These are phyloP conservation scores for Eremothecium coryli DNA, from an alignment of 1,139 yeast species.

Conservation along the genomic window DNA sequence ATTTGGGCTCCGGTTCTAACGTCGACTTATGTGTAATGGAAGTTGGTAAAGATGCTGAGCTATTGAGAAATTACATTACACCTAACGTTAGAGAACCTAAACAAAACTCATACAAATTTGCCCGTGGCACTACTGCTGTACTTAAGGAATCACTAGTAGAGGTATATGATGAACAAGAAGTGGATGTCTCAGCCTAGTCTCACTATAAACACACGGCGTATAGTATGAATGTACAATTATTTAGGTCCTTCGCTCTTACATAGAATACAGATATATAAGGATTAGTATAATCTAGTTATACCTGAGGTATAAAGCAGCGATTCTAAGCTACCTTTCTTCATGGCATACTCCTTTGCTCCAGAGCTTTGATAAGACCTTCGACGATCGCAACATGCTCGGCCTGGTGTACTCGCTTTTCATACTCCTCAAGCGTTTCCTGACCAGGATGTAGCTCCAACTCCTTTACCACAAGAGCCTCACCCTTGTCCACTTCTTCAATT, in stretches of 20 bases:
- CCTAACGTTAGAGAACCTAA: conserved; percentile 83
- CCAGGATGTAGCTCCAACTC: conserved; percentile 61
- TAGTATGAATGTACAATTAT: not conserved
- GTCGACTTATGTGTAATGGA: conserved; percentile 97
- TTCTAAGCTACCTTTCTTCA: too few relatives aligned
- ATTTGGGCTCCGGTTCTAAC: conserved; percentile 95
- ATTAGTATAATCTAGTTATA: too few relatives aligned
- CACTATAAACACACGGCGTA: not conserved
- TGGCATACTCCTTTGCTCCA: conserved; percentile 24
- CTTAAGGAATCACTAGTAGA: conserved; percentile 56
- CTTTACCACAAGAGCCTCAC: conserved; percentile 77
- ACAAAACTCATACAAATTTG: conserved; percentile 72
- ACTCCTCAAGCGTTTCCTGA: conserved; percentile 60
- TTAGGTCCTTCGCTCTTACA: conserved; percentile 1
- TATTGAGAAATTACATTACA: conserved; percentile 77
- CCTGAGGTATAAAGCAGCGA: too few relatives aligned
- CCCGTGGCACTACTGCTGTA: conserved; percentile 86
- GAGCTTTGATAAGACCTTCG: conserved; percentile 67
- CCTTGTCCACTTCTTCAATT: conserved; percentile 88
- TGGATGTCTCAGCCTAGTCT: conserved; percentile 26
- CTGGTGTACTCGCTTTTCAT: conserved; percentile 75
- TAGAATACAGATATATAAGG: too few relatives aligned
- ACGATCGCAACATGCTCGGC: conserved; percentile 87
- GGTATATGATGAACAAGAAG: conserved; percentile 59
- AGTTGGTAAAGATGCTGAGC: conserved; percentile 73